phyloP scores from a whole-genome alignment of 495 filamentous ascomycete species.

The Aspergillus panamensis region DNA sequence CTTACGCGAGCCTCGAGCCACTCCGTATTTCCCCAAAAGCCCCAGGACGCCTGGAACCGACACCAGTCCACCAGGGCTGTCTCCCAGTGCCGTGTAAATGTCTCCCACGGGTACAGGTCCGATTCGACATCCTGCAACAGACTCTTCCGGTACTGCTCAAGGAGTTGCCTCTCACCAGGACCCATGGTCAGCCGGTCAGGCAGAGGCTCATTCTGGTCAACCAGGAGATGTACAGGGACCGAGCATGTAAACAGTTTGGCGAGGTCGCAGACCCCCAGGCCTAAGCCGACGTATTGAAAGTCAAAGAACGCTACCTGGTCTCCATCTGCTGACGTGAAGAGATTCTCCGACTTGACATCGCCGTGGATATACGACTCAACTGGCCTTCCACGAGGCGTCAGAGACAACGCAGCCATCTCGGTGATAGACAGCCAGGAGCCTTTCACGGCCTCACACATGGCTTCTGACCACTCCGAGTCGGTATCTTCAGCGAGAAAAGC shows the following conservation, averaged over 20 bases:
- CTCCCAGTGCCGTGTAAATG: conserved; percentile 37
- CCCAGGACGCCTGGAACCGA: conserved; percentile 43
- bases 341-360: conserved; percentile 44
- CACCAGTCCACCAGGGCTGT: conserved; percentile 42
- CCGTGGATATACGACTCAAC: conserved; percentile 40
- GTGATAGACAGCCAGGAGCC: conserved; percentile 25
- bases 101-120: conserved; percentile 28
- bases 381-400: conserved; percentile 29
- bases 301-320: conserved; percentile 39
- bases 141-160: conserved; percentile 25
- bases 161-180: conserved; percentile 28
- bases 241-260: conserved; percentile 44
- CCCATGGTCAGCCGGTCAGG: conserved; percentile 29
- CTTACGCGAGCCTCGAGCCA: conserved; percentile 40
- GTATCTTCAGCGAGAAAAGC: conserved; percentile 26
- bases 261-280: conserved; percentile 39
- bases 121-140: conserved; percentile 18
- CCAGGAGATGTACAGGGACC: conserved; percentile 32
- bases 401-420: conserved; percentile 30
- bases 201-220: conserved; percentile 23
- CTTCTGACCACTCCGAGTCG: conserved; percentile 33
- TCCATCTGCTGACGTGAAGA: conserved; percentile 33
- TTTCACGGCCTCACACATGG: conserved; percentile 20
- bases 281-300: conserved; percentile 40
- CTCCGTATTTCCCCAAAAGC: conserved; percentile 43